phyloP scores from a whole-genome alignment of 2,329 filamentous ascomycete species.

The Aureobasidium zeae region DNA sequence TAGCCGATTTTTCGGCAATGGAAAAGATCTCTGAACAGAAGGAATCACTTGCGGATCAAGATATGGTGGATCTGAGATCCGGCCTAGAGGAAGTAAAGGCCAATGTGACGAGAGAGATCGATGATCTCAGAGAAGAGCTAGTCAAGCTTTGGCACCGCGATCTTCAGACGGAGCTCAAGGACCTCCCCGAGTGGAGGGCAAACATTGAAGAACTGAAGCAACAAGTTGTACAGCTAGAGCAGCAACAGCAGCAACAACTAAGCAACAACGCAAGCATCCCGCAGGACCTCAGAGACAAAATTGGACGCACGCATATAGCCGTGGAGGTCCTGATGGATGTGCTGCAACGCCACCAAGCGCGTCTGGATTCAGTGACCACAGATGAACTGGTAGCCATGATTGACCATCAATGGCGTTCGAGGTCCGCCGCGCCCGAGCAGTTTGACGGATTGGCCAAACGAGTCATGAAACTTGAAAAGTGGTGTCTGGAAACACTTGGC shows the following conservation, averaged over 20 bases:
- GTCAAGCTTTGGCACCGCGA: neutral
- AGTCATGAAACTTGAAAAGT: neutral
- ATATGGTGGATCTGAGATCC: neutral
- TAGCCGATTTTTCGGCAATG: neutral
- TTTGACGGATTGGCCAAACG: neutral
- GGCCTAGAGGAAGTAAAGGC: neutral
- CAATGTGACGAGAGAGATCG: too few species aligned
- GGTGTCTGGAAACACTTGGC: too few species aligned
- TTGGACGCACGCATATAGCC: neutral
- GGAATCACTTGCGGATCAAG: too few species aligned
- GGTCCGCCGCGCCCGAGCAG: neutral
- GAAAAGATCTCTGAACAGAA: neutral
- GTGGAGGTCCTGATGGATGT: neutral
- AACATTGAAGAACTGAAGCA: neutral
- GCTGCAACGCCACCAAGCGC: neutral
- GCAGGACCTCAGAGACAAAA: neutral
- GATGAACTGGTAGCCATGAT: neutral
- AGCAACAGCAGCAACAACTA: neutral
- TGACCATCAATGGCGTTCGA: neutral
- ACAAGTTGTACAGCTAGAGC: neutral
- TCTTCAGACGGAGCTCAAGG: neutral
- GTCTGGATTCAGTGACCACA: slow-evolving; percentile 1
- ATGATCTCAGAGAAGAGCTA: neutral
- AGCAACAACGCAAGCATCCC: neutral
- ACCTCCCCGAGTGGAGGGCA: neutral